Evolutionary conservation across 306 rosid genomes (phyloP).

Genomic region (Prunus davidiana): DNA sequence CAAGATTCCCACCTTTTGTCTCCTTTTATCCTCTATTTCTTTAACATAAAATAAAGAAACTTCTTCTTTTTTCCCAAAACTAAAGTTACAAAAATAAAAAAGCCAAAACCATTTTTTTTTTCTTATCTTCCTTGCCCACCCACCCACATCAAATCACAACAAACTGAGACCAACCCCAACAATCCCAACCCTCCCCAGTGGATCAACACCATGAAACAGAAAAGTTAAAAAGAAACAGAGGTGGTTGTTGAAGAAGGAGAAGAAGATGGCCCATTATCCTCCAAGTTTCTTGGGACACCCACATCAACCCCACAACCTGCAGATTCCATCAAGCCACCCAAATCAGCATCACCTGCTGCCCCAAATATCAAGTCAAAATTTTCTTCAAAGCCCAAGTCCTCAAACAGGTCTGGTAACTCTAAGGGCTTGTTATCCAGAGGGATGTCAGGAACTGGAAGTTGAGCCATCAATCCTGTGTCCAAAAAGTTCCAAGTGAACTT

Average conservation of each 20-base stretch:
- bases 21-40: background rate
- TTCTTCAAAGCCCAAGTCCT: conserved; percentile 51
- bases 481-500: conserved; percentile 57
- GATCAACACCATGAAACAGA: conserved; percentile 12
- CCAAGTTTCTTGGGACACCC: conserved; percentile 25
- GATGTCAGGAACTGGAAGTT: conserved; percentile 35
- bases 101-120: background rate
- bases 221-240: conserved; percentile 41
- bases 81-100: conserved; percentile 10
- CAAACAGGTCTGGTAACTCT: conserved; percentile 43
- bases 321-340: conserved; percentile 25
- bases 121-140: conserved; percentile 14
- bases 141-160: conserved; percentile 20
- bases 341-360: conserved; percentile 23
- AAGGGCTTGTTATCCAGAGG: conserved; percentile 25
- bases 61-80: background rate
- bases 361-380: conserved; percentile 53
- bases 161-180: conserved; percentile 13
- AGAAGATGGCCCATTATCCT: conserved; percentile 32
- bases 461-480: conserved; percentile 28
- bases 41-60: background rate
- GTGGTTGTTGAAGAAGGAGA: conserved; percentile 64
- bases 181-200: conserved; percentile 16
- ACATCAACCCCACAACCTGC: conserved; percentile 10
- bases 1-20: conserved; percentile 12